Evolutionary conservation across 768 basidiomycete genomes (phyloP).

Genomic region (Daedalea quercina): DNA sequence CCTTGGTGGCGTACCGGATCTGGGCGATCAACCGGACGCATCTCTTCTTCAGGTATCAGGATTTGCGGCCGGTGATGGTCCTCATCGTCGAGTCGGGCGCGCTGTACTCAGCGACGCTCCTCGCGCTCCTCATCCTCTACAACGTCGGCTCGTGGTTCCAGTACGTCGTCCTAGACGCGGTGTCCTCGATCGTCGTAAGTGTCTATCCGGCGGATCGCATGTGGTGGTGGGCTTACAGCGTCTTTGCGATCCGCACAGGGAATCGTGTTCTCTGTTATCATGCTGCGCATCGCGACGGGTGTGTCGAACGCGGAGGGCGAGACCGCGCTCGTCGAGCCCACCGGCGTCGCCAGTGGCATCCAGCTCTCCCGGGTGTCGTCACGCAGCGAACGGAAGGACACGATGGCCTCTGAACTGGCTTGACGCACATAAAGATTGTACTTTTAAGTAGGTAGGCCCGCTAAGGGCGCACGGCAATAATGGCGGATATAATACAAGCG

Average conservation of each 20-base stretch:
- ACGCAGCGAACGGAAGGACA: not conserved
- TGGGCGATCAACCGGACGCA: constrained; percentile 27
- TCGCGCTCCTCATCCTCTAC: constrained; percentile 28
- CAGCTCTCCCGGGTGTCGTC: constrained; percentile 2
- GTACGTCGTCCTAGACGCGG: constrained; percentile 30
- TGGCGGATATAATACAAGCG: no score
- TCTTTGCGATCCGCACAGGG: constrained; percentile 14
- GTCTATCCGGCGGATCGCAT: not conserved
- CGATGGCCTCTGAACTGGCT: not conserved
- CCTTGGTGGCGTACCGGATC: constrained; percentile 29
- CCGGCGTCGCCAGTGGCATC: not conserved
- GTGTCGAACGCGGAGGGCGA: constrained; percentile 15
- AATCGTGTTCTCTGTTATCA: constrained; percentile 34
- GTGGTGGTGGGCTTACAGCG: no score
- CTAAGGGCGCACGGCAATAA: no score
- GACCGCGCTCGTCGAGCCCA: not conserved
- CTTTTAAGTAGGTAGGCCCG: no score
- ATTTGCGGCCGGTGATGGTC: constrained; percentile 27
- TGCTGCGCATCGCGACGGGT: constrained; percentile 32
- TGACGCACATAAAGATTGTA: no score
- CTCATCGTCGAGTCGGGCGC: constrained; percentile 34
- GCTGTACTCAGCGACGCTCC: constrained; percentile 29
- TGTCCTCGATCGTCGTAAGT: constrained; percentile 12
- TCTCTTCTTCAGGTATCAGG: constrained; percentile 16
- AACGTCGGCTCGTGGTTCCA: constrained; percentile 29